Evolutionary conservation across 768 basidiomycete genomes (phyloP).

Genomic region (Podaxis pistillaris): DNA sequence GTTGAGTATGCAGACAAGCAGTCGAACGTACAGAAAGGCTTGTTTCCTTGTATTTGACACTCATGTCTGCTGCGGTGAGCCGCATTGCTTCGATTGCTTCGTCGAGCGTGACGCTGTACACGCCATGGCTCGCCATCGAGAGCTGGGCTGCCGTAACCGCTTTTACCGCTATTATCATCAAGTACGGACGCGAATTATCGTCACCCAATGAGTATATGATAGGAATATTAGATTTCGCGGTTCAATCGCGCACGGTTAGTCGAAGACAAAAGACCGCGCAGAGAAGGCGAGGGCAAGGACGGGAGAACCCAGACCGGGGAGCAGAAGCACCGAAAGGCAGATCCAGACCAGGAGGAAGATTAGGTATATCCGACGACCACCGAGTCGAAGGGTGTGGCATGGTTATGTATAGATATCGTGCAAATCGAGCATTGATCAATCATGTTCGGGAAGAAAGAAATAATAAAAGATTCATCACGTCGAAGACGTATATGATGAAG

Average conservation of each 20-base stretch:
- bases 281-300: not conserved
- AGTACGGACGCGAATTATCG: constrained; percentile 3
- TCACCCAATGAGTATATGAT: not conserved
- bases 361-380: too few species aligned
- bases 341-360: too few species aligned
- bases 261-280: not conserved
- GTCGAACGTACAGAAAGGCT: constrained; percentile 69
- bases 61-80: constrained; percentile 92
- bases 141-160: constrained; percentile 93
- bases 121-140: constrained; percentile 87
- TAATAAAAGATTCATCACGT: not conserved
- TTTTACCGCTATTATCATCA: constrained; percentile 68
- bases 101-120: constrained; percentile 85
- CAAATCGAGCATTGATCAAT: not conserved
- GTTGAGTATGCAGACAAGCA: constrained; percentile 14
- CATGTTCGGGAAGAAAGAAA: not conserved
- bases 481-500: not conserved
- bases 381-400: too few species aligned
- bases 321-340: not conserved
- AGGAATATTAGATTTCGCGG: not conserved
- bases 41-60: constrained; percentile 93
- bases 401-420: not conserved
- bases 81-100: constrained; percentile 97
- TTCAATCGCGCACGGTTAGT: constrained; percentile 1
- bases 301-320: not conserved